Base-by-base conservation (phyloP, 2,329 filamentous ascomycete genomes). In the Alternaria panax region DNA sequence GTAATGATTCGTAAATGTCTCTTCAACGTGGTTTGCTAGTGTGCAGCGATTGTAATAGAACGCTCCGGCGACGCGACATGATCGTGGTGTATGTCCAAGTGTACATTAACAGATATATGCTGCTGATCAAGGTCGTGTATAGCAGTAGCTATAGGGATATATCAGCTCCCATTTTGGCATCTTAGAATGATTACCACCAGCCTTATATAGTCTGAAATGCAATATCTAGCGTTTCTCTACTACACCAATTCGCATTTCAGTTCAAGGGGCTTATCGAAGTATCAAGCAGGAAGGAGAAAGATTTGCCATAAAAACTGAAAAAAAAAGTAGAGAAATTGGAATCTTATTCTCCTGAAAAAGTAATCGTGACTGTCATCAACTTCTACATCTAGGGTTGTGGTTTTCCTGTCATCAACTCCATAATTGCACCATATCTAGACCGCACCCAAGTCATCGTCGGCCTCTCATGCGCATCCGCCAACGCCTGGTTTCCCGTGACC, bases 401-500 rank as follows among this genome's bases (percentile, higher is more conserved):
- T 36, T 27, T 38, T 18, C 24, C 7, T 40, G 47, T 51, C 36
- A 27, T 51, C 20, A 38, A 45, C 12, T 16, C 14, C 45, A 12
- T 48, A 32, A 40, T 51, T n/a, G 28, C 28, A 25, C 5, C 45
- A 27, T 6, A 7, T 60, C 34, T 32, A 40, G 54, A 57, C 60
- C 54, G 56, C 25, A 30, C 1, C 12, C 24, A 47, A 34, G 43
- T n/a, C 45, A n/a, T 18, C 28, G 43, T 22, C 32, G 20, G 28
- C 30, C 12, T 43, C 24, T 46, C 56, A 62, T 51, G 27, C 40
- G 6, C 45, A 52, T 41, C 52, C 59, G 43, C 59, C 63, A 66
- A 71, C 65, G 62, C 69, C 69, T 36, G 43, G 55, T 28, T 60
- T 54, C 47, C 36, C n/a, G 27, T 27, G 40, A 40, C 56, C 34